Evolutionary conservation across 495 filamentous ascomycete species (phyloP).

Genomic region (Gamarada debralockiae): DNA sequence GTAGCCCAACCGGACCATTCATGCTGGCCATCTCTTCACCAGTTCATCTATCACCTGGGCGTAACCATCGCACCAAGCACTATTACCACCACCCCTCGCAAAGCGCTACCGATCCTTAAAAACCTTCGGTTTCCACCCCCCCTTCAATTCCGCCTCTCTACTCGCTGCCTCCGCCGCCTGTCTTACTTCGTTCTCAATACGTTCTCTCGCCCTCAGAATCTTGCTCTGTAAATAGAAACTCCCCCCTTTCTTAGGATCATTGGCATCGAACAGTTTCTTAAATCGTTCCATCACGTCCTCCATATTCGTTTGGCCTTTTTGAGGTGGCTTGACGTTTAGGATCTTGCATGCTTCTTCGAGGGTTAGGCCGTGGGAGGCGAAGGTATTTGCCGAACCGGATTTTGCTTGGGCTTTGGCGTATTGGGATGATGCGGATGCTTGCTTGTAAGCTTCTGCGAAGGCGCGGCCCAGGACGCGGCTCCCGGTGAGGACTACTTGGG

Average conservation of each 20-base stretch:
- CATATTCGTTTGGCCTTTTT: conserved; percentile 68
- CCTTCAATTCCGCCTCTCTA: conserved; percentile 63
- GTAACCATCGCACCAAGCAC: conserved; percentile 8
- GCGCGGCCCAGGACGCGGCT: conserved; percentile 88
- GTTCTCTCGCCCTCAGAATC: conserved; percentile 81
- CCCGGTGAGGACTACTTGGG: conserved; percentile 87
- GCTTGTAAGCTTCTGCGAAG: conserved; percentile 85
- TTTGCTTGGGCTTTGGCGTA: conserved; percentile 66
- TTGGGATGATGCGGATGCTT: conserved; percentile 81
- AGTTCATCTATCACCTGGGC: conserved; percentile 3
- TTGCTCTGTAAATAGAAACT: conserved; percentile 99
- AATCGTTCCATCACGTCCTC: conserved; percentile 80
- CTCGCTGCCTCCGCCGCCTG: conserved; percentile 46
- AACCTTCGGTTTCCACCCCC: conserved; percentile 91
- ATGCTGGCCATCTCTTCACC: conserved; percentile 3
- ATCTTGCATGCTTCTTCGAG: conserved; percentile 98
- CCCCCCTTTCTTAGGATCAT: conserved; percentile 91
- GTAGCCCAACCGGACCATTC: conserved; percentile 4
- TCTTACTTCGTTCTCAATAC: conserved; percentile 79
- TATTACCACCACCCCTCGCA: conserved; percentile 5
- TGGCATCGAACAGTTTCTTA: conserved; percentile 90
- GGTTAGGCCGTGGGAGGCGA: conserved; percentile 68
- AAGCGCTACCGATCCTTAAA: conserved; percentile 73
- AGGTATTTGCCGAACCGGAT: conserved; percentile 39
- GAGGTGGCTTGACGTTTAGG: conserved; percentile 88